phyloP scores from a whole-genome alignment of 306 rosid species.

The peach (Prunus persica) region Prunus_persica_NCBIv2 NC_034009.1:41964501-41965000 shows the following conservation, averaged over 20 bases:
- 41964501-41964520: no score
- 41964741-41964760: background rate
- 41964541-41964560: no score
- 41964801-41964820: background rate
- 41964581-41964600: background rate
- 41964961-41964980: slow-evolving; percentile 29
- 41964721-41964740: background rate
- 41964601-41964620: background rate
- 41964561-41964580: no score
- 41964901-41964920: slow-evolving; percentile 29
- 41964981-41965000: slow-evolving; percentile 13
- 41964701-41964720: background rate
- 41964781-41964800: background rate
- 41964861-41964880: background rate
- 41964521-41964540: no score
- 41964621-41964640: background rate
- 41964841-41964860: background rate
- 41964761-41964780: no score
- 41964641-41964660: background rate
- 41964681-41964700: background rate
- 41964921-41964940: slow-evolving; percentile 18
- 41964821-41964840: background rate
- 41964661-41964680: background rate
- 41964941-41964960: slow-evolving; percentile 30
- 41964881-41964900: background rate